phyloP scores from a whole-genome alignment of 2,329 filamentous ascomycete species.

The Incumbomyces delicatus region DNA sequence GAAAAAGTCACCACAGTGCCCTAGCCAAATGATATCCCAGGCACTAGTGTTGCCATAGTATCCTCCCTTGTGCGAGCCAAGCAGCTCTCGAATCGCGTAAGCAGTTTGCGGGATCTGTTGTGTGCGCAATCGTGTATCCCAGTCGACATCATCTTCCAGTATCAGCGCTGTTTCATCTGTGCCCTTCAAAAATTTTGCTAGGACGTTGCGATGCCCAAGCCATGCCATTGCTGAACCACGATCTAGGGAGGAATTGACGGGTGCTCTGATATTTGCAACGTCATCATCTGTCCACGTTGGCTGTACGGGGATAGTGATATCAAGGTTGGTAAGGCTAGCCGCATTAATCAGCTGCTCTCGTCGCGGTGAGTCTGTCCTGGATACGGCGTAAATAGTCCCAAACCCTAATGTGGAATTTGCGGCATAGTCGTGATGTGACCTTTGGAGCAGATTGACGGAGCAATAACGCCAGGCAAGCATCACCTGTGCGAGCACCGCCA shows the following conservation, averaged over 20 bases:
- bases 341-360: conserved; percentile 23
- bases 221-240: conserved; percentile 11
- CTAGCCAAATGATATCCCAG: conserved; percentile 24
- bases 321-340: conserved; percentile 25
- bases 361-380: conserved; percentile 2
- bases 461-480: neutral
- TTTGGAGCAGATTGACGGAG: neutral
- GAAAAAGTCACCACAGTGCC: conserved; percentile 16
- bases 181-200: conserved; percentile 27
- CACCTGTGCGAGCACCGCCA: conserved; percentile 1
- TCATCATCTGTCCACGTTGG: conserved; percentile 22
- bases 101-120: conserved; percentile 20
- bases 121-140: conserved; percentile 31
- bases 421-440: neutral
- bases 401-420: conserved; percentile 6
- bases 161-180: conserved; percentile 32
- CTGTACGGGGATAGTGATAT: conserved; percentile 27
- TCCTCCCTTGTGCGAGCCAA: neutral
- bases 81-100: conserved; percentile 6
- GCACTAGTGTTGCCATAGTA: conserved; percentile 13
- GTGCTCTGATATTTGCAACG: conserved; percentile 8
- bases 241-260: conserved; percentile 3
- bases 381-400: conserved; percentile 6
- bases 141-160: conserved; percentile 38
- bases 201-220: conserved; percentile 5